Evolutionary conservation across 2,329 filamentous ascomycete species (phyloP).

Genomic region (Moelleriella libera): DNA sequence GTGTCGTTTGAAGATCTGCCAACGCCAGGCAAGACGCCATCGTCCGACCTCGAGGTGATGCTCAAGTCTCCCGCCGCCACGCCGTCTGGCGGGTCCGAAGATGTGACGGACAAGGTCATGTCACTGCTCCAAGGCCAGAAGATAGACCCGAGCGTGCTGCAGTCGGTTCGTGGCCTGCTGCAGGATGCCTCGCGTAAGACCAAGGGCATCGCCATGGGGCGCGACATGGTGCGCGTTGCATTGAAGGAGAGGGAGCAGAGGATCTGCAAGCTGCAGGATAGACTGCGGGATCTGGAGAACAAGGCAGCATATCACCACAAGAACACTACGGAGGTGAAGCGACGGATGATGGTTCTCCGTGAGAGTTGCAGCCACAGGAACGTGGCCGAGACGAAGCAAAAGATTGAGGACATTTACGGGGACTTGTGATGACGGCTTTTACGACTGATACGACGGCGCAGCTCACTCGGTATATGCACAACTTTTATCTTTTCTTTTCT

Average conservation of each 20-base stretch:
- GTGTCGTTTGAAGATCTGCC: conserved; percentile 15
- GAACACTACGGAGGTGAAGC: conserved; percentile 22
- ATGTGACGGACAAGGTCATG: conserved; percentile 33
- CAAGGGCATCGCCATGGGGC: conserved; percentile 47
- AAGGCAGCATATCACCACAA: conserved; percentile 15
- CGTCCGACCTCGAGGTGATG: background rate
- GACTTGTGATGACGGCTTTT: too few species aligned
- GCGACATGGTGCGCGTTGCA: conserved; percentile 50
- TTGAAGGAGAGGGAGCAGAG: conserved; percentile 46
- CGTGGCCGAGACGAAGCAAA: background rate
- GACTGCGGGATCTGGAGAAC: conserved; percentile 24
- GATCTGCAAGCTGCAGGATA: conserved; percentile 21
- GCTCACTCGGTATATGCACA: too few species aligned
- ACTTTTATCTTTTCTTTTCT: too few species aligned
- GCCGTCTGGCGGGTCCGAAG: conserved; percentile 9
- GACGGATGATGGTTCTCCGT: conserved; percentile 21
- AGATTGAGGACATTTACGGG: too few species aligned
- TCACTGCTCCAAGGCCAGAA: conserved; percentile 28
- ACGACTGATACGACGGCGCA: too few species aligned
- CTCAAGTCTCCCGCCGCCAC: background rate
- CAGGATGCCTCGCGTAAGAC: conserved; percentile 40
- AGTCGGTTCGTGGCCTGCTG: conserved; percentile 28
- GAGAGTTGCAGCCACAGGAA: conserved; percentile 10
- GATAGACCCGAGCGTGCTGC: conserved; percentile 21
- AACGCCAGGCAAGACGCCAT: conserved; percentile 1